These are phyloP conservation scores for Irpex sp. DNA, from an alignment of 1,284 basidiomycete species.

Conservation along the genomic window DNA sequence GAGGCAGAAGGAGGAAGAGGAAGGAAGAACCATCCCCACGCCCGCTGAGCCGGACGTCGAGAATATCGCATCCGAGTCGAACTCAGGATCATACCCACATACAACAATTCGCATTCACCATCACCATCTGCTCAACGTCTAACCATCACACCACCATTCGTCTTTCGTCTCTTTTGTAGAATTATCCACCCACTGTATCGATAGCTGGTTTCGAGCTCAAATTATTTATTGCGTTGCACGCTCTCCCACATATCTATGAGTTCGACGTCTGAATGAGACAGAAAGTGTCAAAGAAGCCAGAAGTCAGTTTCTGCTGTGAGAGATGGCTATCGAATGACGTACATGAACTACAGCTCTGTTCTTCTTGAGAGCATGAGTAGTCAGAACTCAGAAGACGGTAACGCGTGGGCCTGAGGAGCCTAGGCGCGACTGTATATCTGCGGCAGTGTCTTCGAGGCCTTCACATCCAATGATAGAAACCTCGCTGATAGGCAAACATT, in stretches of 20 bases:
- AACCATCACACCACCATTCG: background rate
- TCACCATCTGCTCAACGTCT: background rate
- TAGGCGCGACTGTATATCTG: too few relatives aligned
- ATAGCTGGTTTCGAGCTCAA: conserved; percentile 8
- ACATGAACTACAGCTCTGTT: too few relatives aligned
- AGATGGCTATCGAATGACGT: background rate
- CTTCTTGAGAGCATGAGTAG: too few relatives aligned
- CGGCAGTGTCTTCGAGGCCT: too few relatives aligned
- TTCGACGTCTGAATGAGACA: too few relatives aligned
- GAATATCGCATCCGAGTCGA: background rate
- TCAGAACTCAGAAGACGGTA: too few relatives aligned
- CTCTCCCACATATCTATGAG: too few relatives aligned
- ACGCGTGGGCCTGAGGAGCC: too few relatives aligned
- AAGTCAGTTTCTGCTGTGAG: background rate
- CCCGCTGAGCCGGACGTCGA: too few relatives aligned
- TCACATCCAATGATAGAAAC: too few relatives aligned
- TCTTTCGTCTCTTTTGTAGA: background rate
- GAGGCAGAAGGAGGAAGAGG: background rate
- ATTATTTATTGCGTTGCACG: background rate
- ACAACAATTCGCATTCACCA: conserved; percentile 2
- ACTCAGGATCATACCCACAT: background rate
- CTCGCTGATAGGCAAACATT: too few relatives aligned
- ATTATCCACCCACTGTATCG: conserved; percentile 13
- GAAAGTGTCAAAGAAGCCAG: background rate
- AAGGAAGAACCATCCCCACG: background rate